These are phyloP conservation scores for Corynespora cassiicola DNA, from an alignment of 2,329 filamentous ascomycete genomes.

Conservation along the genomic window DNA sequence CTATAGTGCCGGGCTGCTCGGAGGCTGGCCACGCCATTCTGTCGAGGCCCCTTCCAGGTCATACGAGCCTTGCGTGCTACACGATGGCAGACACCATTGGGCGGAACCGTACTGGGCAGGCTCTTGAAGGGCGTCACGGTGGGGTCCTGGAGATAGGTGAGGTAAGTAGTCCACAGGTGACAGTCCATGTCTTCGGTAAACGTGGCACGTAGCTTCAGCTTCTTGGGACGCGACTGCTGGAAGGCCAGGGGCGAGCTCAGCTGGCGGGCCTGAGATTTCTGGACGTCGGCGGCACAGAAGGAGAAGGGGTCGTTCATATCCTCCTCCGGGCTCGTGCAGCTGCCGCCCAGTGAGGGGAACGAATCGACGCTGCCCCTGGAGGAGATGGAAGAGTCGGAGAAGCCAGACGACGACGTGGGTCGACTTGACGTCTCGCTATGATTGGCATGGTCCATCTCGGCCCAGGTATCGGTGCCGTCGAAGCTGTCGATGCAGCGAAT, in stretches of 20 bases:
- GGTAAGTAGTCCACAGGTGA: constrained; percentile 71
- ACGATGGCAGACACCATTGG: constrained; percentile 68
- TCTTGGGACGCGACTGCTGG: constrained; percentile 44
- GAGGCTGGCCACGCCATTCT: constrained; percentile 29
- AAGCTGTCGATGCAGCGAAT: constrained; percentile 36
- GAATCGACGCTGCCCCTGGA: constrained; percentile 64
- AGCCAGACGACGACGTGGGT: constrained; percentile 63
- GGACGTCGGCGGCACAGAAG: constrained; percentile 45
- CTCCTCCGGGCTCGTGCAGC: constrained; percentile 67
- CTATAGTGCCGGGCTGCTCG: constrained; percentile 22
- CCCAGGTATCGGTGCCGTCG: constrained; percentile 37
- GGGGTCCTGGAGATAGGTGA: constrained; percentile 70
- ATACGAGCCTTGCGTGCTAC: constrained; percentile 67
- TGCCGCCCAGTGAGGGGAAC: constrained; percentile 63
- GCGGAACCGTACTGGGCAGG: constrained; percentile 67
- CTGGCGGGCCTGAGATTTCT: constrained; percentile 33
- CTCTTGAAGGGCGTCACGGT: constrained; percentile 72
- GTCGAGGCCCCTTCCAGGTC: constrained; percentile 61
- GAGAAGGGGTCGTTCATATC: constrained; percentile 64
- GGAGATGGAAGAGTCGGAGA: constrained; percentile 68
- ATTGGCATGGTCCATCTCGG: constrained; percentile 34
- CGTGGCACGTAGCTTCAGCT: constrained; percentile 50
- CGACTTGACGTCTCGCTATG: constrained; percentile 57
- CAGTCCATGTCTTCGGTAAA: constrained; percentile 71
- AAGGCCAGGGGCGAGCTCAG: constrained; percentile 38